Evolutionary conservation across 805 yeast species (phyloP).

Genomic region (Saccharomycopsis amapae): DNA sequence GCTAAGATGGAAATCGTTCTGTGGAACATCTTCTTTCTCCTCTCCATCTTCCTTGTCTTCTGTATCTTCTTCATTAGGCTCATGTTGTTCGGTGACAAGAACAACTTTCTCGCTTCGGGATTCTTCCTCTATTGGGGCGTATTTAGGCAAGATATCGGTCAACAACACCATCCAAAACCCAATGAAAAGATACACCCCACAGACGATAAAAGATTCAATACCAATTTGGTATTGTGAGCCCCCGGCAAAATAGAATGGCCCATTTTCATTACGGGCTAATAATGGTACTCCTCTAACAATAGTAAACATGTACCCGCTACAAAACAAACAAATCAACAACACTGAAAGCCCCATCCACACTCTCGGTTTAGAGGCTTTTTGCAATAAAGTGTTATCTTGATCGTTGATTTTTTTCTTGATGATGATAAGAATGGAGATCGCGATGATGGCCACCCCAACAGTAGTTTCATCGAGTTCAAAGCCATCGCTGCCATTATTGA

Average conservation of each 20-base stretch:
- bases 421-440: slow-evolving; percentile 8
- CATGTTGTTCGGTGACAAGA: neutral
- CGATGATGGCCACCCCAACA: slow-evolving; percentile 8
- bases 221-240: slow-evolving; percentile 68
- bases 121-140: neutral
- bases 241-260: slow-evolving; percentile 51
- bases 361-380: slow-evolving; percentile 19
- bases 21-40: slow-evolving; percentile 1
- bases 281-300: slow-evolving; percentile 57
- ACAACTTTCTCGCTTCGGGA: neutral
- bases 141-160: slow-evolving; percentile 25
- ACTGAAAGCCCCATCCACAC: slow-evolving; percentile 32
- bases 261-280: slow-evolving; percentile 44
- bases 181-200: slow-evolving; percentile 42
- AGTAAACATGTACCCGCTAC: slow-evolving; percentile 62
- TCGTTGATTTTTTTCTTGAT: slow-evolving; percentile 12
- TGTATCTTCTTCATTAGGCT: neutral
- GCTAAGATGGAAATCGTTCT: neutral
- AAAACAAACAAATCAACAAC: slow-evolving; percentile 36
- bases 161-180: slow-evolving; percentile 36
- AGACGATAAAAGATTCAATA: slow-evolving; percentile 50
- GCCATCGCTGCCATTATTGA: neutral
- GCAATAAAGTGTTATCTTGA: slow-evolving; percentile 4
- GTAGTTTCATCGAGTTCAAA: slow-evolving; percentile 13
- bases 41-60: slow-evolving; percentile 5